Evolutionary conservation across 1,284 basidiomycete species (phyloP).

Genomic region (Boletus mariae): DNA sequence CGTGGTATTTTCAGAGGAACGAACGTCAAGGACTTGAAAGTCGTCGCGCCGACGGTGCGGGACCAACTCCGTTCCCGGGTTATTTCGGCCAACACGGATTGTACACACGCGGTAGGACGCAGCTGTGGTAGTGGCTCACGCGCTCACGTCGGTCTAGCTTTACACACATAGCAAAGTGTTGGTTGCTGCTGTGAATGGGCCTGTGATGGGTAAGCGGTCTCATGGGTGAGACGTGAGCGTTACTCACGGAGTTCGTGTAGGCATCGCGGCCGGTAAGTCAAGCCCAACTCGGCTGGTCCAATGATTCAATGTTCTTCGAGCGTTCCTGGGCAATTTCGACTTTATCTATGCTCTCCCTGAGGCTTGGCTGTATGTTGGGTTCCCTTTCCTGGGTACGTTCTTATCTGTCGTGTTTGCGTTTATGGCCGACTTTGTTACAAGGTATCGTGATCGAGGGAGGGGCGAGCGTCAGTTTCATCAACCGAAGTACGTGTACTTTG

Average conservation of each 20-base stretch:
- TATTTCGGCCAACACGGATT: slow-evolving; percentile 52
- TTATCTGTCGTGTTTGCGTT: not conserved
- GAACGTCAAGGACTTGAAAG: slow-evolving; percentile 39
- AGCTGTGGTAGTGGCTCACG: not conserved
- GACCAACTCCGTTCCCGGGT: slow-evolving; percentile 43
- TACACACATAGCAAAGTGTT: slow-evolving; percentile 63
- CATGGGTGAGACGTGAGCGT: not conserved
- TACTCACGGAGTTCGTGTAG: slow-evolving; percentile 32
- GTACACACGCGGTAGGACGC: slow-evolving; percentile 53
- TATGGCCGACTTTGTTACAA: slow-evolving; percentile 23
- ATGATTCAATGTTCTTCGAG: slow-evolving; percentile 31
- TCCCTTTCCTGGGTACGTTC: slow-evolving; percentile 62
- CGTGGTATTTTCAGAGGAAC: slow-evolving; percentile 42
- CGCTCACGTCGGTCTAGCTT: slow-evolving; percentile 38
- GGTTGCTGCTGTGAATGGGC: slow-evolving; percentile 67
- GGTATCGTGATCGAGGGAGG: slow-evolving; percentile 64
- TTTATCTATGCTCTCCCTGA: slow-evolving; percentile 67
- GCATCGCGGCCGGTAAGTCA: slow-evolving; percentile 59
- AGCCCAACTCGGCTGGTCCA: not conserved
- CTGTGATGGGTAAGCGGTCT: slow-evolving; percentile 55
- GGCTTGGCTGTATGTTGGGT: slow-evolving; percentile 61
- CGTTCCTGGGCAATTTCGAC: slow-evolving; percentile 68
- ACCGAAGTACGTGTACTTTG: slow-evolving; percentile 44
- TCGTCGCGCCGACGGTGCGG: slow-evolving; percentile 36
- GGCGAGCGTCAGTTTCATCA: slow-evolving; percentile 64